Evolutionary conservation across 2,329 filamentous ascomycete genomes (phyloP).

Genomic region (Geosmithia flava): DNA sequence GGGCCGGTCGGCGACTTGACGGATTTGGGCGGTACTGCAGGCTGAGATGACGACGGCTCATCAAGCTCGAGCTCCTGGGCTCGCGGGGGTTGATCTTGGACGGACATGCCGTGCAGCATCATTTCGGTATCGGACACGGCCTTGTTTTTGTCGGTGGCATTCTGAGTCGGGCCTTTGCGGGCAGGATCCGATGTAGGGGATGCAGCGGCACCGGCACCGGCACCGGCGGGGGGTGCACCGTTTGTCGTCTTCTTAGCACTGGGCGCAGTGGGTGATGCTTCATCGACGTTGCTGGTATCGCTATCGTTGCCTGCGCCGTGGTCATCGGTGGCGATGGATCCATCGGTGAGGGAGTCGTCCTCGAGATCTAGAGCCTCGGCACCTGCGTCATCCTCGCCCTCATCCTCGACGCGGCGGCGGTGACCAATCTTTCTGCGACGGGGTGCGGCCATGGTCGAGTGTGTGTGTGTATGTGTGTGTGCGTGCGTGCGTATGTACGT

Average conservation of each 20-base stretch:
- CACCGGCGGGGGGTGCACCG: slow-evolving; percentile 25
- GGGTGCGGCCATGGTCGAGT: slow-evolving; percentile 23
- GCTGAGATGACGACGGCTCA: neutral
- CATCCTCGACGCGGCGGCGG: slow-evolving; percentile 57
- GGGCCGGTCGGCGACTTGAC: slow-evolving; percentile 32
- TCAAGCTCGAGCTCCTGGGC: slow-evolving; percentile 33
- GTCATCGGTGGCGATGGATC: slow-evolving; percentile 50
- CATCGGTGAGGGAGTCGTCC: slow-evolving; percentile 55
- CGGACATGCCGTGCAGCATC: slow-evolving; percentile 42
- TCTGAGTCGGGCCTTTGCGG: neutral
- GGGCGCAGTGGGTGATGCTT: slow-evolving; percentile 37
- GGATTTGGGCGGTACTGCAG: slow-evolving; percentile 13
- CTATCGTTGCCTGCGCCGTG: slow-evolving; percentile 47
- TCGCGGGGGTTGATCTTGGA: slow-evolving; percentile 28
- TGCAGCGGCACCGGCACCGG: slow-evolving; percentile 20
- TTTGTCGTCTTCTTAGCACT: slow-evolving; percentile 27
- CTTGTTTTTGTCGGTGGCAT: neutral
- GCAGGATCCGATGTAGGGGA: slow-evolving; percentile 12
- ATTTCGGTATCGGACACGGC: slow-evolving; percentile 40
- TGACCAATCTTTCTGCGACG: slow-evolving; percentile 56
- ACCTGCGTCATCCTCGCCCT: slow-evolving; percentile 55
- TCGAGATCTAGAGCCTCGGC: slow-evolving; percentile 44
- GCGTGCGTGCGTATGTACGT: neutral
- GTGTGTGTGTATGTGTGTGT: neutral
- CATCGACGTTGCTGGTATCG: slow-evolving; percentile 51